Evolutionary conservation across 116 monocot species (phyloP).

Genomic region (Phalaenopsis hybrid): DNA sequence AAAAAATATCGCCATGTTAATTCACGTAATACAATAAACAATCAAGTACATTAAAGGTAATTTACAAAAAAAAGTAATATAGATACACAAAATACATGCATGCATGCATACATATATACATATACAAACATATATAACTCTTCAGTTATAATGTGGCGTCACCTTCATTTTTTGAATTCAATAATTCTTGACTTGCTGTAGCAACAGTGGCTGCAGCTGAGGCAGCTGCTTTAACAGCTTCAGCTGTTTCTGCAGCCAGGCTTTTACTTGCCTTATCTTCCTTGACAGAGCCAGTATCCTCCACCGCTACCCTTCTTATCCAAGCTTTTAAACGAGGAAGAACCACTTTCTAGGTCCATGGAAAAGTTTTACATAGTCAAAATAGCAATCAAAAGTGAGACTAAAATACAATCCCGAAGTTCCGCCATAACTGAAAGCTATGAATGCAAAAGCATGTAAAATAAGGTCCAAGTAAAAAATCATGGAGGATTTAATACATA

Average conservation of each 20-base stretch:
- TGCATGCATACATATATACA: too few relatives aligned
- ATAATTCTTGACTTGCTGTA: conserved; percentile 75
- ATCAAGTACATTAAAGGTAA: background rate
- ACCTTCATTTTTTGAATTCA: conserved; percentile 78
- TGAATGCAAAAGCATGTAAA: background rate
- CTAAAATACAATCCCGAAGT: background rate
- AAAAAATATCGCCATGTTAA: background rate
- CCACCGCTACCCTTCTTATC: conserved; percentile 56
- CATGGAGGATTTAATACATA: background rate
- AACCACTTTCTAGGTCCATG: conserved; percentile 41
- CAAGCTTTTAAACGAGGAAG: conserved; percentile 78
- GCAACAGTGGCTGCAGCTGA: conserved; percentile 77
- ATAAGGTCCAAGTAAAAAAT: background rate
- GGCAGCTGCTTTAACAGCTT: conserved; percentile 86
- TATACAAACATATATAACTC: background rate
- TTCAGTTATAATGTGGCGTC: background rate
- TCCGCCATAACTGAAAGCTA: background rate
- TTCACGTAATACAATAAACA: background rate
- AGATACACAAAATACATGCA: too few relatives aligned
- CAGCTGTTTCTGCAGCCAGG: conserved; percentile 57
- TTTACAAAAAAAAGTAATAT: background rate
- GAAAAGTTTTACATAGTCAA: conserved; percentile 6
- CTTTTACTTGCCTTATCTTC: conserved; percentile 32
- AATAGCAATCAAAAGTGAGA: background rate
- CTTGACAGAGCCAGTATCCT: conserved; percentile 40